These are phyloP conservation scores for Podospora appendiculata DNA, from an alignment of 495 filamentous ascomycete genomes.

Conservation along the genomic window DNA sequence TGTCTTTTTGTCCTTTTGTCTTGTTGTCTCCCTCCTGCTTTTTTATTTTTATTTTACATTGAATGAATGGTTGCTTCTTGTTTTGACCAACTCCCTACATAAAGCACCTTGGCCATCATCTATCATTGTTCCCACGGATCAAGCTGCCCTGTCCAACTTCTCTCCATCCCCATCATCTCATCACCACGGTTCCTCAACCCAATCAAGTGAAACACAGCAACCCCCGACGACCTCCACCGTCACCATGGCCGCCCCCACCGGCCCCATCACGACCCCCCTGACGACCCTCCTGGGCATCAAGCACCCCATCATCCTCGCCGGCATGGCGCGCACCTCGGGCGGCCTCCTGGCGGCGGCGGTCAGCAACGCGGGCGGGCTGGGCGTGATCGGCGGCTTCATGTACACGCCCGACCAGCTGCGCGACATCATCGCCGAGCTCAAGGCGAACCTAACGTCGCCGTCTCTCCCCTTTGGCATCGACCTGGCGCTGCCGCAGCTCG, in stretches of 20 bases:
- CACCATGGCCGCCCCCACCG: conserved; percentile 6
- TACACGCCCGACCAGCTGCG: conserved; percentile 77
- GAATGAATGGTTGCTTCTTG: too few species aligned
- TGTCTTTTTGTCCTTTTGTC: too few species aligned
- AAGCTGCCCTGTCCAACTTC: too few species aligned
- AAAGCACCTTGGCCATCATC: too few species aligned
- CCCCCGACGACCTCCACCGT: too few species aligned
- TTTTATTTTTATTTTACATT: too few species aligned
- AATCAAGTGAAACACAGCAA: too few species aligned
- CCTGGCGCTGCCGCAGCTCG: conserved; percentile 78
- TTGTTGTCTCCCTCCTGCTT: too few species aligned
- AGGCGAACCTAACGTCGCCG: conserved; percentile 54
- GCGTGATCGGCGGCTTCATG: conserved; percentile 75
- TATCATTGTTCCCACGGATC: too few species aligned
- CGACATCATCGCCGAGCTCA: conserved; percentile 74
- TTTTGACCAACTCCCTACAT: too few species aligned
- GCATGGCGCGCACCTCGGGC: conserved; percentile 78
- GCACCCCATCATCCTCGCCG: conserved; percentile 79
- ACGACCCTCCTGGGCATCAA: conserved; percentile 65
- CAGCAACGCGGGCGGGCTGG: conserved; percentile 78
- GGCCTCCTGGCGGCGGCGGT: conserved; percentile 77
- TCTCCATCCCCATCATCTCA: too few species aligned
- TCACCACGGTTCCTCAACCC: too few species aligned
- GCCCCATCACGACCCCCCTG: conserved; percentile 66
- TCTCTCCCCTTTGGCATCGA: conserved; percentile 79